phyloP scores from a whole-genome alignment of 805 yeast genomes.

The Nakazawaea anatomiae region DNA sequence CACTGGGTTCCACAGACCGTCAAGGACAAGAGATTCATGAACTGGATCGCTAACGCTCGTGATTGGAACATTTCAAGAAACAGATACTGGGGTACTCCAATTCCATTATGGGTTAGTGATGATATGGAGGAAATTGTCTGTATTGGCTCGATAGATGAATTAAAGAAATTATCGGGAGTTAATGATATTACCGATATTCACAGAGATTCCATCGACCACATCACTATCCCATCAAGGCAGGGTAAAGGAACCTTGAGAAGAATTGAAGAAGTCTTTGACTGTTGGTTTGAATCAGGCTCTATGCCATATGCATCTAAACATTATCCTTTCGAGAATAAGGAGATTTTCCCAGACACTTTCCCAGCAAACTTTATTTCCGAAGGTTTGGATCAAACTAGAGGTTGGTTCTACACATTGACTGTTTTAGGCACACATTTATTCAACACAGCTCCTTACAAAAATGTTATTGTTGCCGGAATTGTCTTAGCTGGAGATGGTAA shows the following conservation, averaged over 20 bases:
- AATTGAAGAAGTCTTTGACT: slow-evolving; percentile 96
- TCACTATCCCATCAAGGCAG: slow-evolving; percentile 86
- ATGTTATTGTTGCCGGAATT: slow-evolving; percentile 94
- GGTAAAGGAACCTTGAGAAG: slow-evolving; percentile 88
- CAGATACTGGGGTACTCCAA: slow-evolving; percentile 99
- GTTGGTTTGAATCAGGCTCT: slow-evolving; percentile 99
- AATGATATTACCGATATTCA: slow-evolving; percentile 82
- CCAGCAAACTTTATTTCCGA: slow-evolving; percentile 98
- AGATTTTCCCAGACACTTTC: slow-evolving; percentile 64
- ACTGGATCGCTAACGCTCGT: slow-evolving; percentile 98
- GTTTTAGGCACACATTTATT: slow-evolving; percentile 94
- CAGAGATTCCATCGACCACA: slow-evolving; percentile 85
- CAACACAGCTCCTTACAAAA: slow-evolving; percentile 87
- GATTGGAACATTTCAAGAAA: slow-evolving; percentile 99
- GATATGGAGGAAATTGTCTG: slow-evolving; percentile 91
- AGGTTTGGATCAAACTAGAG: slow-evolving; percentile 99
- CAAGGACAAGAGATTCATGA: slow-evolving; percentile 92
- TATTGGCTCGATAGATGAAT: slow-evolving; percentile 85
- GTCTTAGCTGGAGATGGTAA: slow-evolving; percentile 97
- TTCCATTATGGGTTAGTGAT: slow-evolving; percentile 95
- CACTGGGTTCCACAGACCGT: slow-evolving; percentile 92
- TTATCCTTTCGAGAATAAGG: slow-evolving; percentile 88
- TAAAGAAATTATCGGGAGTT: slow-evolving; percentile 78
- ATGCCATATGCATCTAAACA: slow-evolving; percentile 98
- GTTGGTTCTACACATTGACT: slow-evolving; percentile 97